Evolutionary conservation across 2,329 filamentous ascomycete genomes (phyloP), one percentile per base, ranked within the genome.

Genomic region (Penicillium sp.): DNA sequence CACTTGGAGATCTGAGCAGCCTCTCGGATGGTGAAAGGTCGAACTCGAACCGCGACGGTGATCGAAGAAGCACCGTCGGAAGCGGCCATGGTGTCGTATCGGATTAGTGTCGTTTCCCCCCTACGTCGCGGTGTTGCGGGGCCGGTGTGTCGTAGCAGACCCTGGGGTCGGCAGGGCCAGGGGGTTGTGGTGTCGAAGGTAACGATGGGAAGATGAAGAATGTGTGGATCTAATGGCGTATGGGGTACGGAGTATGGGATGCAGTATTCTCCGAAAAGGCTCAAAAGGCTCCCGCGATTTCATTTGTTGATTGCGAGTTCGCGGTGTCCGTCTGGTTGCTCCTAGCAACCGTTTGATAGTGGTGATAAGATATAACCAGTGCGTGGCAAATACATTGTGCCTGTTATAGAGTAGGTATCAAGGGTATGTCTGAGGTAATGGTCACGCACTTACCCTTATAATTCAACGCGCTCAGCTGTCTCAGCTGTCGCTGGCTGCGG

Each of bases 21-120:
- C 78, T 98, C 93, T 74, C 90, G 81, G 61, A 97, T 96, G 10
- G 82, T 86, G 62, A 86, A 86, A 20, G 82, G 82, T 53, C 82
- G 77, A 43, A 86, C 82, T 69, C 82, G 75, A 56, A 86, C 80
- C 32, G 75, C 69, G 56, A 78, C 75, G 33, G 70, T 74, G 53
- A 78, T 78, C 10, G 75, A 78, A 18, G 75, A 77, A 53, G 75
- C 71, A 57, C 73, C 73, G 53, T 68, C 72, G 42, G 69, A 58
- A 49, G 66, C 62, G 54, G 68, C 66, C 74, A 77, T 77, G 29
- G 33, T 66, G 60, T 42, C 25, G 46, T 47, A 49, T 49, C 39
- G 42, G 51, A 35, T 46, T 43, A 42, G 39, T 37, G 13, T 37
- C 31, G 43, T 56, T 38, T 40, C 27, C 53, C 55, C 52, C 53